A percentile compares a stretch with the other conserved stretches of the same genome.
These are phyloP conservation scores for Mortierella sp. DNA, from an alignment of 371 early-diverging fungal genomes.

Conservation along the genomic window DNA sequence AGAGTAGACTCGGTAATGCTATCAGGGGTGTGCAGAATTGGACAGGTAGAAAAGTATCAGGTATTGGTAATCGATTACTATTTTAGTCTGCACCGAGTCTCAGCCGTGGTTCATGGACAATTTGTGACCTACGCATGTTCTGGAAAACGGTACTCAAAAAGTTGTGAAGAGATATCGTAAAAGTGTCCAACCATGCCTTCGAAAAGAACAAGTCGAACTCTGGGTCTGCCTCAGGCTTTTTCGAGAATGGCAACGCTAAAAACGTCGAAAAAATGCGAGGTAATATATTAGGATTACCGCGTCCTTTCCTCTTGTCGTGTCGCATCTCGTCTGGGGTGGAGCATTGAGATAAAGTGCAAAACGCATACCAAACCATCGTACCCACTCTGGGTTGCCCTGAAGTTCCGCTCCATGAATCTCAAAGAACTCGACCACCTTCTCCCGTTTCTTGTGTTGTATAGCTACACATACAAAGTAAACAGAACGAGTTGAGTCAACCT, in stretches of 20 bases:
- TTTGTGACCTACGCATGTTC: slow-evolving; percentile 70
- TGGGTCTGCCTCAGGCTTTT: slow-evolving; percentile 73
- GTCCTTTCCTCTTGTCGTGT: no score
- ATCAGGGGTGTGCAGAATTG: neutral
- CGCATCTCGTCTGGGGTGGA: no score
- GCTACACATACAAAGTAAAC: slow-evolving; percentile 52
- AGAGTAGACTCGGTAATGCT: slow-evolving; percentile 74
- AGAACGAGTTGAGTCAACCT: neutral
- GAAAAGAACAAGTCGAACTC: slow-evolving; percentile 76
- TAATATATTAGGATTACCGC: neutral
- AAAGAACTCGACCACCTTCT: slow-evolving; percentile 74
- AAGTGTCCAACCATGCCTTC: slow-evolving; percentile 77
- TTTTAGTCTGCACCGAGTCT: neutral
- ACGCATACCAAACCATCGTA: slow-evolving; percentile 76
- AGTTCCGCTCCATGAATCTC: slow-evolving; percentile 73
- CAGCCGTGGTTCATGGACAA: neutral
- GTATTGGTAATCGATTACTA: no score
- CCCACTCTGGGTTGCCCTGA: slow-evolving; percentile 73
- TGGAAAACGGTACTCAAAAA: slow-evolving; percentile 78
- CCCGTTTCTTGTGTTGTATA: slow-evolving; percentile 70
- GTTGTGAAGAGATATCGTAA: slow-evolving; percentile 74
- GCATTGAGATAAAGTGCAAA: neutral
- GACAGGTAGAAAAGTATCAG: neutral
- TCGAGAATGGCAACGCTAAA: slow-evolving; percentile 73
- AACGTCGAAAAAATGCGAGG: neutral